phyloP scores from a whole-genome alignment of 441 rosid genomes.

The Eutrema salsugineum region DNA sequence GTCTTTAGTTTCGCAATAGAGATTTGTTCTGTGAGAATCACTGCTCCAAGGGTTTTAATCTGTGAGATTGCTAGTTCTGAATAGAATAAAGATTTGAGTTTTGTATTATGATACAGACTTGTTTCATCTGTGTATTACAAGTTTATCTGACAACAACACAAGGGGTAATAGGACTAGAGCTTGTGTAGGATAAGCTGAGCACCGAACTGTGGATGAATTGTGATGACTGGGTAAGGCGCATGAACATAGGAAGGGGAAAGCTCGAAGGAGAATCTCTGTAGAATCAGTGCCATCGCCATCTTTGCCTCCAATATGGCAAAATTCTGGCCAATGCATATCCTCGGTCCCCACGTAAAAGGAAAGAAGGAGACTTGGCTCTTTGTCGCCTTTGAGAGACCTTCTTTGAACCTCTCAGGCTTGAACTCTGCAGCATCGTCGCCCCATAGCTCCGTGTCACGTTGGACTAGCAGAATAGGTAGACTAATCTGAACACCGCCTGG shows the following conservation, averaged over 20 bases:
- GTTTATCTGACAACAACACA: not conserved
- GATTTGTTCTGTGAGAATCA: no score
- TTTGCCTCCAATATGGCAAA: slow-evolving; percentile 35
- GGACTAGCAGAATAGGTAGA: slow-evolving; percentile 30
- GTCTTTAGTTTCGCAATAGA: no score
- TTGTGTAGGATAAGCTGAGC: slow-evolving; percentile 19
- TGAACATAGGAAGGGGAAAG: slow-evolving; percentile 49
- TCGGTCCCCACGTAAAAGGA: slow-evolving; percentile 38
- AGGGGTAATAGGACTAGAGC: no score
- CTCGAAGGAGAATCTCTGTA: slow-evolving; percentile 42
- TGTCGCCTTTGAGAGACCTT: slow-evolving; percentile 41
- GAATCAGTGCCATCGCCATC: slow-evolving; percentile 36
- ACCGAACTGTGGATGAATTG: slow-evolving; percentile 41
- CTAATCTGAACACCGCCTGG: slow-evolving; percentile 28
- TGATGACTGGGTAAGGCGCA: slow-evolving; percentile 31
- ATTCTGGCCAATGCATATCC: slow-evolving; percentile 37
- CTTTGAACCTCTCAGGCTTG: slow-evolving; percentile 38
- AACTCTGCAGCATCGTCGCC: slow-evolving; percentile 36
- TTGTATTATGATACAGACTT: not conserved
- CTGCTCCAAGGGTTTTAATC: not conserved
- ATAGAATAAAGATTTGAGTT: not conserved
- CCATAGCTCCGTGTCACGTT: slow-evolving; percentile 37
- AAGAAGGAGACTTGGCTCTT: slow-evolving; percentile 30
- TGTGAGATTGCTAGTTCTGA: not conserved
- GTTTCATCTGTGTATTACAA: not conserved